Evolutionary conservation across 2,329 filamentous ascomycete species (phyloP).

Genomic region (Fusarium devonianum): DNA sequence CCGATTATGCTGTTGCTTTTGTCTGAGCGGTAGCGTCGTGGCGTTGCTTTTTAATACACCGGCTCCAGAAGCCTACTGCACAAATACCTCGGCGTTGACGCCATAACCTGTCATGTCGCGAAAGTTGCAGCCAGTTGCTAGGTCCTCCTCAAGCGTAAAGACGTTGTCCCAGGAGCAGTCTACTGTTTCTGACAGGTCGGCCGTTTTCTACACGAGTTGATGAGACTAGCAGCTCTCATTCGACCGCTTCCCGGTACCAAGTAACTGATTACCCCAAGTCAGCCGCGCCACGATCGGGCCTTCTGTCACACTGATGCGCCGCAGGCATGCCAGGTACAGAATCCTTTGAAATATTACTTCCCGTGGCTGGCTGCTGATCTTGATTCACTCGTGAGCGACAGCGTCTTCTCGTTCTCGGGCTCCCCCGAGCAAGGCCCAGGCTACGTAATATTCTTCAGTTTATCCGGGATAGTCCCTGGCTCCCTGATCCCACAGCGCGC

Average conservation of each 20-base stretch:
- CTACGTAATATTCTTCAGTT: constrained; percentile 21
- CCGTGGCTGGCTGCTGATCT: constrained; percentile 18
- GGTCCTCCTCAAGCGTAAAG: constrained; percentile 1
- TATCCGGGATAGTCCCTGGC: constrained; percentile 2
- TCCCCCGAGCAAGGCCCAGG: too few species aligned
- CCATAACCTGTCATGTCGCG: constrained; percentile 18
- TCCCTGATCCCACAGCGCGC: neutral
- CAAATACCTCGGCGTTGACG: constrained; percentile 23
- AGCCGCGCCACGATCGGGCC: constrained; percentile 32
- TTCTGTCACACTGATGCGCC: neutral
- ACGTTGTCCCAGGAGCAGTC: constrained; percentile 1
- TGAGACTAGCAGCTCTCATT: neutral
- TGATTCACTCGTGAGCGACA: constrained; percentile 11
- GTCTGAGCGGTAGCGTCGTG: constrained; percentile 6
- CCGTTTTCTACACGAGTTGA: constrained; percentile 1
- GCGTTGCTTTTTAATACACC: constrained; percentile 33
- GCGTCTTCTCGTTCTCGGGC: too few species aligned
- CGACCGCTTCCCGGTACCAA: constrained; percentile 8
- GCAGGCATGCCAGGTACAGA: neutral
- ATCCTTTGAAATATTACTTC: constrained; percentile 3
- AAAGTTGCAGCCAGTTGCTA: neutral
- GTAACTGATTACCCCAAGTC: neutral
- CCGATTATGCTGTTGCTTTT: constrained; percentile 13
- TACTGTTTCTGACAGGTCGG: constrained; percentile 2
- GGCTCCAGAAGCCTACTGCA: constrained; percentile 1